Percentiles rank a stretch among this genome's conserved stretches.
Conservation (phyloP, 306 rosid genomes). For the Sechiopsis laciniata region DNA sequence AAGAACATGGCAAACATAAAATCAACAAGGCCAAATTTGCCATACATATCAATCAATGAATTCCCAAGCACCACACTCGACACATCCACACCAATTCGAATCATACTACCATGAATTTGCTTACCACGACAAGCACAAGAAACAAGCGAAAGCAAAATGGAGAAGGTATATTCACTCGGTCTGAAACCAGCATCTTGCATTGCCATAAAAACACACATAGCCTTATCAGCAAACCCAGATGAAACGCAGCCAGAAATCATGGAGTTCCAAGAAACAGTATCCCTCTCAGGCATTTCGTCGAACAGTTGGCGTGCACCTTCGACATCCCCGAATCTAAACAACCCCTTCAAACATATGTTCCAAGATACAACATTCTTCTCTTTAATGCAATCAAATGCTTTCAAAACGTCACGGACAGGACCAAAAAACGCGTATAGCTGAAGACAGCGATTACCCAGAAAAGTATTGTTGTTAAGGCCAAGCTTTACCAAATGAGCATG, state of each 20-base stretch:
- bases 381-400: constrained; percentile 48
- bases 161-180: constrained; percentile 65
- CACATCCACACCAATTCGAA: constrained; percentile 42
- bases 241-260: constrained; percentile 53
- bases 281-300: constrained; percentile 66
- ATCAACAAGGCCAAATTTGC: constrained; percentile 50
- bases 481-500: constrained; percentile 67
- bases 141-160: constrained; percentile 47
- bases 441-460: constrained; percentile 63
- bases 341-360: constrained; percentile 56
- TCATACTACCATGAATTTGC: constrained; percentile 58
- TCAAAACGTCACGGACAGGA: constrained; percentile 39
- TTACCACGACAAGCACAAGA: constrained; percentile 44
- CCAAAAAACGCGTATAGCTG: constrained; percentile 46
- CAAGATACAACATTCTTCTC: constrained; percentile 56
- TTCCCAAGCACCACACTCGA: constrained; percentile 61
- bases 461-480: constrained; percentile 56
- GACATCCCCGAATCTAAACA: constrained; percentile 40
- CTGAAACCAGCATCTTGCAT: constrained; percentile 55
- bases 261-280: constrained; percentile 76
- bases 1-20: constrained; percentile 47
- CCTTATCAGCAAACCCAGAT: constrained; percentile 38
- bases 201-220: constrained; percentile 38
- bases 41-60: constrained; percentile 74
- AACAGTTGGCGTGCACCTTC: constrained; percentile 42